Conservation (phyloP, 768 basidiomycete species). For the Pleurotus cornucopiae region DNA sequence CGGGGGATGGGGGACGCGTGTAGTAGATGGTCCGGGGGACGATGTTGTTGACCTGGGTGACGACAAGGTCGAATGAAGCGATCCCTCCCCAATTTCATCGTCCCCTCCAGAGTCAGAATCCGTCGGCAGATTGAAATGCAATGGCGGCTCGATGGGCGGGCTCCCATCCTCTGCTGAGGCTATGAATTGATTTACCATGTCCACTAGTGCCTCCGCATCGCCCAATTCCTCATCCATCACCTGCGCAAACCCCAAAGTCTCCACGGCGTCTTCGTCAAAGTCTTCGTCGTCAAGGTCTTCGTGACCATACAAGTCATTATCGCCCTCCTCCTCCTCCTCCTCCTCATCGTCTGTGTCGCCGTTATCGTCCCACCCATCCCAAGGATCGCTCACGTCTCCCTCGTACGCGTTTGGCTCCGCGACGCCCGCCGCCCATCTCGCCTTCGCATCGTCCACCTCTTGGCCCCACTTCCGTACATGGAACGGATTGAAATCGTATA, state of each 20-base stretch:
- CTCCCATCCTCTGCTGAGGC: no score
- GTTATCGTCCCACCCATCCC: neutral
- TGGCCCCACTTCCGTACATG: constrained; percentile 13
- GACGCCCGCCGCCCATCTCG: neutral
- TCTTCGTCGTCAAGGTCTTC: no score
- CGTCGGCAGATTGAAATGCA: no score
- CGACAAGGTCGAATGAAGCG: neutral
- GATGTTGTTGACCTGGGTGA: no score
- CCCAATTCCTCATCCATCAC: no score
- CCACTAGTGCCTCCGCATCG: no score
- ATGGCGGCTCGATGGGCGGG: no score
- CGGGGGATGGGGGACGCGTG: neutral
- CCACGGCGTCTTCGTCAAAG: no score
- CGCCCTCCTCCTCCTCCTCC: neutral
- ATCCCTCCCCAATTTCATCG: no score
- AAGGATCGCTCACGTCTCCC: neutral
- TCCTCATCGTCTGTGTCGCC: neutral
- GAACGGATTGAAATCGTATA: constrained; percentile 25
- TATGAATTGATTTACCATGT: no score
- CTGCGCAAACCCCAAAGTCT: no score
- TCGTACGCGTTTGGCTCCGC: neutral
- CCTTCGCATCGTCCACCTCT: constrained; percentile 2
- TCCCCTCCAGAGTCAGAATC: no score
- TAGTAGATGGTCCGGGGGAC: neutral
- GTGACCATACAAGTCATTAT: neutral